Conservation (phyloP, 2,329 filamentous ascomycete genomes). For the Sarocladiaceae sp. region DNA sequence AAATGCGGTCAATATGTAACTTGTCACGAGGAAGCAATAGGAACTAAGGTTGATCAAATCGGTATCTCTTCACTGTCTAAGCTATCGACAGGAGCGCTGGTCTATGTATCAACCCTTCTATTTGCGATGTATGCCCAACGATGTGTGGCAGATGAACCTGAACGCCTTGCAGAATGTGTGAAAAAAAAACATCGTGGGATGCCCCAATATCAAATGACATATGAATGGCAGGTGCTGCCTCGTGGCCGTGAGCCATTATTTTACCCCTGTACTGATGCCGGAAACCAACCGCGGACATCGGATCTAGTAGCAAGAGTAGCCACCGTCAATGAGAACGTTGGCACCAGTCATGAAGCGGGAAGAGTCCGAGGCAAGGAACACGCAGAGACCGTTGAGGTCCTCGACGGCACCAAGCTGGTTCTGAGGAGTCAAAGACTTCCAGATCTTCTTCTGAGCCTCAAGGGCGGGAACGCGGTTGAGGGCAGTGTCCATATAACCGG, state of each 20-base stretch:
- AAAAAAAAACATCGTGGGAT: neutral
- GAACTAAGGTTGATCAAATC: neutral
- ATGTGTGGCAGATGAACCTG: conserved; percentile 8
- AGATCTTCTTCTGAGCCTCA: conserved; percentile 78
- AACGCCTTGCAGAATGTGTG: conserved; percentile 11
- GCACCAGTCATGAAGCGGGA: conserved; percentile 74
- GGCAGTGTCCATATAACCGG: conserved; percentile 83
- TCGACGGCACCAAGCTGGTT: conserved; percentile 67
- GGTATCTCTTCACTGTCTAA: neutral
- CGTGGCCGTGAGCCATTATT: neutral
- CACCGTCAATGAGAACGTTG: conserved; percentile 68
- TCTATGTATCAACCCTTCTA: neutral
- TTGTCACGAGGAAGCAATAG: too few relatives aligned
- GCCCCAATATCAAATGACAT: neutral
- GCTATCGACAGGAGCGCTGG: neutral
- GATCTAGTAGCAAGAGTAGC: conserved; percentile 62
- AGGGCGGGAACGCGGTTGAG: conserved; percentile 74
- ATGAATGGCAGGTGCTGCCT: conserved; percentile 7
- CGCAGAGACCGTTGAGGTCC: conserved; percentile 72
- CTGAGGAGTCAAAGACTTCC: conserved; percentile 71
- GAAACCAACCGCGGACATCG: neutral
- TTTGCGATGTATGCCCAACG: neutral
- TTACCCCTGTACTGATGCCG: neutral
- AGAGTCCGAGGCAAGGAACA: conserved; percentile 71
- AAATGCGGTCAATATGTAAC: too few relatives aligned